Percentiles rank a stretch among this genome's conserved stretches.
Evolutionary conservation across 2,329 filamentous ascomycete genomes (phyloP).

Genomic region (Pseudogymnoascus sp.): DNA sequence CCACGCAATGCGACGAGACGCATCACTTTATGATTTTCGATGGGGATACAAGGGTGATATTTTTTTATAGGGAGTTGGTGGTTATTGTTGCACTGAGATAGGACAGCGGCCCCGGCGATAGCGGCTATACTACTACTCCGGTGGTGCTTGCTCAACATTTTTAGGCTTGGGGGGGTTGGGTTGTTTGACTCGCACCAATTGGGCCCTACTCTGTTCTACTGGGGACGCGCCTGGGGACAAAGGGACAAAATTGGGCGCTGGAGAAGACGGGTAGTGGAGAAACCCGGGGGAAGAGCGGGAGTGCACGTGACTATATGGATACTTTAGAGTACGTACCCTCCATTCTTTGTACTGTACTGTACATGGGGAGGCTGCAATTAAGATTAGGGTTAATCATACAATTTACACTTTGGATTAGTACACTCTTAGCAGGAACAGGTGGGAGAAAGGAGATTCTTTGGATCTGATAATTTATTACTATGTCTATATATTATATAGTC

Average conservation of each 20-base stretch:
- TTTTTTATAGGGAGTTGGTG: neutral
- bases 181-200: constrained; percentile 3
- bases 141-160: neutral
- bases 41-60: neutral
- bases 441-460: neutral
- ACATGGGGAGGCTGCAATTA: neutral
- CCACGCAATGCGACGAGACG: constrained; percentile 1
- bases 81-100: neutral
- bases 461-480: neutral
- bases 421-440: neutral
- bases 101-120: neutral
- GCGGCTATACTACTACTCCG: neutral
- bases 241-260: neutral
- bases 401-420: neutral
- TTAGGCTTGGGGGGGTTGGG: neutral
- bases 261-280: neutral
- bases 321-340: neutral
- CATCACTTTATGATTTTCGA: neutral
- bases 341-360: neutral
- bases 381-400: neutral
- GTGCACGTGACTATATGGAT: neutral
- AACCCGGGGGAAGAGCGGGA: neutral
- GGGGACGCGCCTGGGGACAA: neutral
- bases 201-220: too few relatives aligned
- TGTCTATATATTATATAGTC: neutral